Evolutionary conservation across 305 asterid genomes (phyloP).

Genomic region (Fraxinus greggii): DNA sequence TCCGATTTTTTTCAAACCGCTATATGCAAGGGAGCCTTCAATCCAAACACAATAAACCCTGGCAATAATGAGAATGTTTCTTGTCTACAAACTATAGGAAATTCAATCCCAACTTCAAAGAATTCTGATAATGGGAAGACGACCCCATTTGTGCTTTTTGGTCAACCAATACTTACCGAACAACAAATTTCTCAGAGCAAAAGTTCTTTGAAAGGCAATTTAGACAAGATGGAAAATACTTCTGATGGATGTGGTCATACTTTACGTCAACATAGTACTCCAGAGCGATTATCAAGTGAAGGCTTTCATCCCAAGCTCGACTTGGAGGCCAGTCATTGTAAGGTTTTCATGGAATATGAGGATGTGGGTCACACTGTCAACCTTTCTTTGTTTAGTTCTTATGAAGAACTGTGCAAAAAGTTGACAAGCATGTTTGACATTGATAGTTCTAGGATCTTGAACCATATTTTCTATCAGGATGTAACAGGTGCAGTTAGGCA

Average conservation of each 20-base stretch:
- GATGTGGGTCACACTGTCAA: slow-evolving; percentile 70
- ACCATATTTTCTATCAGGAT: slow-evolving; percentile 52
- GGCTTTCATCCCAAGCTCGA: slow-evolving; percentile 41
- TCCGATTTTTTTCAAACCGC: slow-evolving; percentile 39
- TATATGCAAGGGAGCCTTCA: slow-evolving; percentile 23
- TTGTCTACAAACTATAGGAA: slow-evolving; percentile 56
- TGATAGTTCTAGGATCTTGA: slow-evolving; percentile 44
- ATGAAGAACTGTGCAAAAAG: slow-evolving; percentile 54
- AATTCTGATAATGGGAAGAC: slow-evolving; percentile 38
- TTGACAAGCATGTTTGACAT: slow-evolving; percentile 58
- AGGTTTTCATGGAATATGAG: slow-evolving; percentile 77
- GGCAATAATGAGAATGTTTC: slow-evolving; percentile 42
- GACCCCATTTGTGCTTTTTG: slow-evolving; percentile 61
- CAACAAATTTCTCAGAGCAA: slow-evolving; percentile 52
- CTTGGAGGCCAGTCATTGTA: slow-evolving; percentile 59
- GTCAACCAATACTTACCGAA: slow-evolving; percentile 64
- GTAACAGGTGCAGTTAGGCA: slow-evolving; percentile 50
- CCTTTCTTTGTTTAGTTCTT: slow-evolving; percentile 61
- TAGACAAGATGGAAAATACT: slow-evolving; percentile 39
- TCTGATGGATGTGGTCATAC: slow-evolving; percentile 55
- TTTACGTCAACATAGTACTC: slow-evolving; percentile 32
- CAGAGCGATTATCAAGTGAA: slow-evolving; percentile 42
- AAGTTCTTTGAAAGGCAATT: slow-evolving; percentile 50
- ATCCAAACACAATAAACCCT: slow-evolving; percentile 28
- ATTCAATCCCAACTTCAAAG: slow-evolving; percentile 33